These are phyloP conservation scores for Trichothecium roseum DNA, from an alignment of 2,329 filamentous ascomycete genomes.

Conservation along the genomic window DNA sequence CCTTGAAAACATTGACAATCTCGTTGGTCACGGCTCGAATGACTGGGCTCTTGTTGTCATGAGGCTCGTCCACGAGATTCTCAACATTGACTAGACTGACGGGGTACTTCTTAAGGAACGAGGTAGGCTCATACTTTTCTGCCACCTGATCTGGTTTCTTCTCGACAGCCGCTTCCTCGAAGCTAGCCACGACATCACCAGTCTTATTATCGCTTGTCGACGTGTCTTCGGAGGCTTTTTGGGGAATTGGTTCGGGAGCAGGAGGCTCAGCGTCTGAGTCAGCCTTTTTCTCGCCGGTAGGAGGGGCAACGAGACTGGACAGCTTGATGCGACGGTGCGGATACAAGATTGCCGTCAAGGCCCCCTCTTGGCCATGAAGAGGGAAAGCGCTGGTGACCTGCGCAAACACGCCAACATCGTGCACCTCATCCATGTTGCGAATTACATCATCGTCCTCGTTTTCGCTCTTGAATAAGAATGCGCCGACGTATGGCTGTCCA, in stretches of 20 bases:
- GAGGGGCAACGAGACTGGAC: conserved; percentile 67
- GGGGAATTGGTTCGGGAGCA: conserved; percentile 48
- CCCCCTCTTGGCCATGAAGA: conserved; percentile 73
- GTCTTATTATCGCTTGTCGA: conserved; percentile 58
- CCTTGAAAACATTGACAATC: conserved; percentile 98
- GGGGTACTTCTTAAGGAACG: conserved; percentile 82
- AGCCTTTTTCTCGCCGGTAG: conserved; percentile 31
- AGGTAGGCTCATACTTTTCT: conserved; percentile 71
- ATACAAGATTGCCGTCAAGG: conserved; percentile 87
- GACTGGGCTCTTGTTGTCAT: conserved; percentile 80
- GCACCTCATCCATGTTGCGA: conserved; percentile 79
- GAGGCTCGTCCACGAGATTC: conserved; percentile 79
- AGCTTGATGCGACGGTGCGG: conserved; percentile 91
- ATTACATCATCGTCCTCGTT: conserved; percentile 90
- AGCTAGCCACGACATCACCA: conserved; percentile 93
- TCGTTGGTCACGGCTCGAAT: conserved; percentile 92
- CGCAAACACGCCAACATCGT: conserved; percentile 93
- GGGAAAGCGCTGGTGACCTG: conserved; percentile 96
- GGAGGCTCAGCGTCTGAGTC: conserved; percentile 37
- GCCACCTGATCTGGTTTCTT: conserved; percentile 38
- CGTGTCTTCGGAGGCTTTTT: conserved; percentile 43
- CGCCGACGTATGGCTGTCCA: conserved; percentile 93
- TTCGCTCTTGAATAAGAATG: conserved; percentile 95
- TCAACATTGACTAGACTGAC: conserved; percentile 95
- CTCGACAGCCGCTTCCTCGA: conserved; percentile 71